Evolutionary conservation across 129 eudicot species (phyloP).

Genomic region (Flaveria linearis): DNA sequence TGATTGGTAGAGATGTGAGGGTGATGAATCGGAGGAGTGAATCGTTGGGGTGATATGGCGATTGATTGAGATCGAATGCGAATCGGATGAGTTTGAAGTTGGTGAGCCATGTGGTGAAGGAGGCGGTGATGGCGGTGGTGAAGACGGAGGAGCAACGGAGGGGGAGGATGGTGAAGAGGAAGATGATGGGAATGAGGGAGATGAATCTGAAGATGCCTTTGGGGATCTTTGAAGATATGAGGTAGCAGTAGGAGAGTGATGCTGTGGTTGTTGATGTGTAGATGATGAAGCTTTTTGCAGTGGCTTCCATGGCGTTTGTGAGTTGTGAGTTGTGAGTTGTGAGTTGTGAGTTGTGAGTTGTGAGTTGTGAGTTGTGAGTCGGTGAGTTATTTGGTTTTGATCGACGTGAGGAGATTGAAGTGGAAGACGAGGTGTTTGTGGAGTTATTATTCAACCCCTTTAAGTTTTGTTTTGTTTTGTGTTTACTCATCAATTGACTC

Average conservation of each 20-base stretch:
- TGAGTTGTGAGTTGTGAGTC: too few species aligned
- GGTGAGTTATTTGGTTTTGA: not conserved
- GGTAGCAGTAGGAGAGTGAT: conserved; percentile 51
- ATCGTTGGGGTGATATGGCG: conserved; percentile 19
- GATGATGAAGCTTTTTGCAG: conserved; percentile 11
- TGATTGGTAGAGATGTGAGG: conserved; percentile 44
- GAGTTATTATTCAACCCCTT: not conserved
- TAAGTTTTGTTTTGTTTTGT: not conserved
- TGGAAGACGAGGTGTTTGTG: conserved; percentile 1
- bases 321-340: too few species aligned
- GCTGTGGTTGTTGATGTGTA: not conserved
- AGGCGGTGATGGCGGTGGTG: conserved; percentile 42
- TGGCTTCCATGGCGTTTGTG: conserved; percentile 25
- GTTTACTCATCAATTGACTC: not conserved
- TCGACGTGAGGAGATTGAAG: conserved; percentile 1
- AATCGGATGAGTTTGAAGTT: too few species aligned
- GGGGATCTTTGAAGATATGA: conserved; percentile 46
- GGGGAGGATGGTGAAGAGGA: conserved; percentile 47
- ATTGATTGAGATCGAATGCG: conserved; percentile 40
- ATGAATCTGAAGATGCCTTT: conserved; percentile 48
- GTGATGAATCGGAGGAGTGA: conserved; percentile 48
- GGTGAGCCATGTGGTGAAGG: too few species aligned
- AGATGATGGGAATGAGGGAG: conserved; percentile 49
- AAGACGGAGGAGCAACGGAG: conserved; percentile 34
- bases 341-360: too few species aligned